Base-by-base conservation (phyloP, 371 early-diverging fungal genomes). In the Smittium culicis region DNA sequence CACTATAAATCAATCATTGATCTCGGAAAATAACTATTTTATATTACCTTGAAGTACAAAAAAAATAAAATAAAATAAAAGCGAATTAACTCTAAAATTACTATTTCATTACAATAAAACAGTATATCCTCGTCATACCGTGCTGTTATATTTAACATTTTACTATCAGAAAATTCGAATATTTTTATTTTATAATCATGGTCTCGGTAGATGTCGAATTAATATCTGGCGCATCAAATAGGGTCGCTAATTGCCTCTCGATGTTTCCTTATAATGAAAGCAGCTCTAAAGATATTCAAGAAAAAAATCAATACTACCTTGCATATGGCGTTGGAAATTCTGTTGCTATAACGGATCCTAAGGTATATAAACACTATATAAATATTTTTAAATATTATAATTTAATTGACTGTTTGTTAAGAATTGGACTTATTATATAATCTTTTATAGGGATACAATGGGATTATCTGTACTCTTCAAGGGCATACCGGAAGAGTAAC, bases 401-500 rank as follows among this genome's bases (percentile, higher is more conserved):
- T 54, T 35, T 66, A 1, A 2, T 34, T 31, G 14, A 24, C 8
- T 54, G 56, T n/a, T n/a, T n/a, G n/a, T n/a, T n/a, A n/a, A n/a
- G n/a, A n/a, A n/a, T n/a, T n/a, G n/a, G 27, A 33, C 54, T 32
- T 63, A 67, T 28, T 60, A 30, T 57, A 61, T 0, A 20, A n/a
- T n/a, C 54, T 65, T 86, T 80, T 86, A 66, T 61, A 74, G 16
- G 54, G 69, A 25, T 75, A 73, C 61, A 68, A 70, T 35, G 89
- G 91, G 0, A 77, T 91, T 14, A 68, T 69, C 1, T 73, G 79
- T 5, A 90, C 93, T 17, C 76, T 93, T 16, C 82, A 79, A 2
- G 94, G 92, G 2, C 93, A 94, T 68, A 82, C 74, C n/a, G 83
- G 76, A 28, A 82, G 88, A 54, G 92, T 94, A 35, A 91, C 87